Evolutionary conservation across 352 stramenopile genomes (phyloP), one percentile per base, ranked within the genome.

Genomic region (Phytophthora capsici): DNA sequence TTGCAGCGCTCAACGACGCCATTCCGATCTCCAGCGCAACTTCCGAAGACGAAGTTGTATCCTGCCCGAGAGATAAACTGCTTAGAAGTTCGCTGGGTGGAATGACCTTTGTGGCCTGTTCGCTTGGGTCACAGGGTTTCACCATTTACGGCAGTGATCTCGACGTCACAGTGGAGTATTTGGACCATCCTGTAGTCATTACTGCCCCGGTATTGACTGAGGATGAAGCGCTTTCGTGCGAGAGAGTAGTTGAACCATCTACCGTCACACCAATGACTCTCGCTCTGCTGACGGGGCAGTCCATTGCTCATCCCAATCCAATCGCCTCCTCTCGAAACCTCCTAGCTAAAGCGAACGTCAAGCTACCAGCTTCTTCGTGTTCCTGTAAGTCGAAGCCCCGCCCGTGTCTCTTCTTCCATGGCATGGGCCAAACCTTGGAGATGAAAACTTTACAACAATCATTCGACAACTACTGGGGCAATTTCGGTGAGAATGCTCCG

Each of bases 341-440:
- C 36, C 5, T 10, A 41, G 36, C 36, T 2, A 41, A 41, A 41
- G 5, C 36, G 14, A 41, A 41, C 8, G 36, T 41, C 14, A 41
- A 41, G 12, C 5, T 41, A 14, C 3, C 14, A 14, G 6, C 36
- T 1, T 46, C 14, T 13, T 26, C 30, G 12, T 62, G 54, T 26
- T 17, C 41, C 2, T 62, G 54, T 23, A 46, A 48, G 43, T 54
- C 54, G 1, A 48, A 2, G 12, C 43, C 19, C n/a, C 54, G 44
- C 30, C 54, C 54, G 34, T 62, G 54, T 8, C 12, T 59, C 9
- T 59, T 43, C 26, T 50, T 59, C 19, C 52, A 59, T 28, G 52
- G 52, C n/a, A 49, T 49, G 43, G 43, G 43, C 25, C 20, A 30
- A 49, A 34, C 43, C 14, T 12, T 16, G 13, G 43, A 49, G 43